These are phyloP conservation scores for Neurospora pannonica DNA, from an alignment of 495 filamentous ascomycete species.

Conservation along the genomic window DNA sequence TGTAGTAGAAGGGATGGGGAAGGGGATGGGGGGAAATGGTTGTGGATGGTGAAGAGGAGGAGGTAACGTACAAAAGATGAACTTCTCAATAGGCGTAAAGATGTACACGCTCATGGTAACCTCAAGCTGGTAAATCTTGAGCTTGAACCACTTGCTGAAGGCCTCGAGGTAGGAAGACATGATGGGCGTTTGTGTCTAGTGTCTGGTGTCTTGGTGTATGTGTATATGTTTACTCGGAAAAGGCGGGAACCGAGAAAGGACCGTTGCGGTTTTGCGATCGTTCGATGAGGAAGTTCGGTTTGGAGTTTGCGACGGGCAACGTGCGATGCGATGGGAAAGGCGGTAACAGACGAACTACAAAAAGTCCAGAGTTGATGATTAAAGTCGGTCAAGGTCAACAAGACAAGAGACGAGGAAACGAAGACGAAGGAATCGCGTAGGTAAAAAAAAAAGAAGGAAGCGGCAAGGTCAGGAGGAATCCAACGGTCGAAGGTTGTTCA, in stretches of 20 bases:
- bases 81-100: slow-evolving; percentile 37
- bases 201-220: neutral
- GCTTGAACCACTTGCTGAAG: slow-evolving; percentile 36
- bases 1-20: neutral
- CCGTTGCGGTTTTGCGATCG: neutral
- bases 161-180: slow-evolving; percentile 26
- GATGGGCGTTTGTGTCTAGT: slow-evolving; percentile 8
- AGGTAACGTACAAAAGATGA: slow-evolving; percentile 32
- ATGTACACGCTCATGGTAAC: slow-evolving; percentile 39
- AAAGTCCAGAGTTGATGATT: neutral
- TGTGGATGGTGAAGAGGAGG: neutral
- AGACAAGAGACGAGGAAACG: neutral
- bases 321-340: neutral
- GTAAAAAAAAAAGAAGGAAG: neutral
- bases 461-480: neutral
- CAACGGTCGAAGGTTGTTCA: neutral
- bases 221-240: neutral
- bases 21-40: neutral
- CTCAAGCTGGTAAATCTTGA: slow-evolving; percentile 41
- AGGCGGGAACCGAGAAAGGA: neutral
- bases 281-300: neutral
- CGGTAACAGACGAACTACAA: neutral
- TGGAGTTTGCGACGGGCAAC: neutral
- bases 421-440: neutral
- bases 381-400: neutral